These are phyloP conservation scores for Chloris gayana DNA, from an alignment of 176 grass and related monocot species.

Conservation along the genomic window DNA sequence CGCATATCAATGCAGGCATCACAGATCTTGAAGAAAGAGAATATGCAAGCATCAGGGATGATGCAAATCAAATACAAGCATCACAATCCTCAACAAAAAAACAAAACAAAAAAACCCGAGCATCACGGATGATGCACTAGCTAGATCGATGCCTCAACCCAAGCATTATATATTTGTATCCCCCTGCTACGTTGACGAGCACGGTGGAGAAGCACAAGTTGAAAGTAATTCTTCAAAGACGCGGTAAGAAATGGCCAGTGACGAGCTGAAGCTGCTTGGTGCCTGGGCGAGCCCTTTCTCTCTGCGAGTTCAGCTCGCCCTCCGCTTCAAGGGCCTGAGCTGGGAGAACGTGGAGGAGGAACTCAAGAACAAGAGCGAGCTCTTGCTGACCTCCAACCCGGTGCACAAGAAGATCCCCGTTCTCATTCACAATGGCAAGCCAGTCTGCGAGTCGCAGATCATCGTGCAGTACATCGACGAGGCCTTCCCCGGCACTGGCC, in stretches of 20 bases:
- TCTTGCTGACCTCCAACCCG: slow-evolving; percentile 60
- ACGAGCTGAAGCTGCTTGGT: slow-evolving; percentile 52
- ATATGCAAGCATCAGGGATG: background rate
- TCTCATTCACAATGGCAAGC: slow-evolving; percentile 59
- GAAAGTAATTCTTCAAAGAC: background rate
- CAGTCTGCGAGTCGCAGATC: slow-evolving; percentile 53
- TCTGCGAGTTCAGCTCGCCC: slow-evolving; percentile 42
- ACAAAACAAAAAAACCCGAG: too few relatives aligned
- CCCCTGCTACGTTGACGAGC: background rate
- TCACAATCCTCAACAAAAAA: too few relatives aligned
- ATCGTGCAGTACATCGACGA: slow-evolving; percentile 81
- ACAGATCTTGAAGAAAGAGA: too few relatives aligned
- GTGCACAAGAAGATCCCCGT: slow-evolving; percentile 70
- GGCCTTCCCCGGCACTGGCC: slow-evolving; percentile 23
- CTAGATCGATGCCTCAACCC: background rate
- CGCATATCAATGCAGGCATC: too few relatives aligned
- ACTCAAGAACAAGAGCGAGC: slow-evolving; percentile 54
- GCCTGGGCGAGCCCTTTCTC: slow-evolving; percentile 31
- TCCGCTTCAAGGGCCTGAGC: slow-evolving; percentile 60
- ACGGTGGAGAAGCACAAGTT: background rate
- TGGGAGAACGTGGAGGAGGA: slow-evolving; percentile 58
- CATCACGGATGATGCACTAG: background rate
- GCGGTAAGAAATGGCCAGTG: slow-evolving; percentile 6
- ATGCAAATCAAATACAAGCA: background rate
- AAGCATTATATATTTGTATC: background rate